Evolutionary conservation across 1,284 basidiomycete genomes (phyloP).

Genomic region (Exsudoporus floridanus): DNA sequence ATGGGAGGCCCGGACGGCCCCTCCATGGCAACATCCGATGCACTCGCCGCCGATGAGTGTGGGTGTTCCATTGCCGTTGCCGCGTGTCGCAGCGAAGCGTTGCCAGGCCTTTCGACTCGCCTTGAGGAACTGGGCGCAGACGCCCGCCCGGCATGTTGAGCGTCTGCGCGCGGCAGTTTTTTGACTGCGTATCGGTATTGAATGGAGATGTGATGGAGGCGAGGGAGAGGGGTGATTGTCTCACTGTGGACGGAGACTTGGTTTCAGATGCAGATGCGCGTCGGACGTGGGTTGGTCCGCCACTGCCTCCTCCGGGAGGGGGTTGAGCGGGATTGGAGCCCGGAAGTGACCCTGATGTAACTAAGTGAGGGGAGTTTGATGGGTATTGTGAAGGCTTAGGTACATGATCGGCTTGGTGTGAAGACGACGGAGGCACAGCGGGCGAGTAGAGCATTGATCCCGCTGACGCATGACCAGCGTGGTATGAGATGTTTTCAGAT

Average conservation of each 20-base stretch:
- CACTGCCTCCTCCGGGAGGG: conserved; percentile 10
- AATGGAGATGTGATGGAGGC: conserved; percentile 36
- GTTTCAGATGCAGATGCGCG: conserved; percentile 30
- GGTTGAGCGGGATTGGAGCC: conserved; percentile 17
- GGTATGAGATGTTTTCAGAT: conserved; percentile 32
- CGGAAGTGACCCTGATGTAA: conserved; percentile 21
- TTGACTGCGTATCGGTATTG: conserved; percentile 42
- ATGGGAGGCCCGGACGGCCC: conserved; percentile 27
- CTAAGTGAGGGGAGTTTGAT: conserved; percentile 30
- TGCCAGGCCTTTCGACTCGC: conserved; percentile 36
- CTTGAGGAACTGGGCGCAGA: conserved; percentile 44
- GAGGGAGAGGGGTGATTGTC: conserved; percentile 35
- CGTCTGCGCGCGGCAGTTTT: conserved; percentile 57
- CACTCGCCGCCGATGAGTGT: conserved; percentile 20
- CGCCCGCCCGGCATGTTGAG: conserved; percentile 48
- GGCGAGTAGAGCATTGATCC: conserved; percentile 31
- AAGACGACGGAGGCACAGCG: conserved; percentile 20
- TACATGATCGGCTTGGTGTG: conserved; percentile 29
- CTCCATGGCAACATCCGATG: conserved; percentile 34
- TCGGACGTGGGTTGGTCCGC: conserved; percentile 26
- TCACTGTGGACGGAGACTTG: conserved; percentile 30
- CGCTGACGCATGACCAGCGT: conserved; percentile 26
- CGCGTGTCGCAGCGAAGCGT: conserved; percentile 22
- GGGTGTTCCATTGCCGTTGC: conserved; percentile 24
- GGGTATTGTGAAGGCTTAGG: conserved; percentile 29